phyloP scores from a whole-genome alignment of 2,329 filamentous ascomycete genomes.

The Fusarium cicatricum region DNA sequence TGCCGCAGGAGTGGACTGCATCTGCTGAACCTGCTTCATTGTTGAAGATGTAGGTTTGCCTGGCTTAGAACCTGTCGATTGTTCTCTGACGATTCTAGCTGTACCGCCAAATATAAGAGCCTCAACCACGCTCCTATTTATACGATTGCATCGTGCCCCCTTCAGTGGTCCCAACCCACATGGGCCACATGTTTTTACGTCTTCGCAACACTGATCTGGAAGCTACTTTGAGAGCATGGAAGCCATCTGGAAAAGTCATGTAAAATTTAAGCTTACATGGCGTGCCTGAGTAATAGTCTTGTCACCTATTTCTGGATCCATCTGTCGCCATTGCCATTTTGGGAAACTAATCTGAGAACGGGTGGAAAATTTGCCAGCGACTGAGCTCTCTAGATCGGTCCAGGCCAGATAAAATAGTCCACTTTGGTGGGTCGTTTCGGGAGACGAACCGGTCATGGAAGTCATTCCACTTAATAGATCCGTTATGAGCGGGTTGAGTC shows the following conservation, averaged over 20 bases:
- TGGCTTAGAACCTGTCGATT: neutral
- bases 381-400: neutral
- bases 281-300: conserved; percentile 1
- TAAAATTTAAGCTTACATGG: neutral
- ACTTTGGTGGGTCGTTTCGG: too few species aligned
- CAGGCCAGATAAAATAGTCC: neutral
- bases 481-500: too few species aligned
- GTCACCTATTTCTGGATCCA: neutral
- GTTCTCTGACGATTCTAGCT: neutral
- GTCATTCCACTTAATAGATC: too few species aligned
- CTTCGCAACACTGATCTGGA: neutral
- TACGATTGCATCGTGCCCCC: neutral
- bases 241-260: neutral
- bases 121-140: neutral
- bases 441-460: too few species aligned
- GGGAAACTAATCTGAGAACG: conserved; percentile 12
- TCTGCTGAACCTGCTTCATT: neutral
- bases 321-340: conserved; percentile 12
- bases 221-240: neutral
- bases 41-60: neutral
- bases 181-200: too few species aligned
- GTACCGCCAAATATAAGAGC: neutral
- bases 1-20: neutral
- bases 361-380: neutral
- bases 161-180: neutral